Evolutionary conservation across 495 filamentous ascomycete species (phyloP).

Genomic region (Zalerion maritima): DNA sequence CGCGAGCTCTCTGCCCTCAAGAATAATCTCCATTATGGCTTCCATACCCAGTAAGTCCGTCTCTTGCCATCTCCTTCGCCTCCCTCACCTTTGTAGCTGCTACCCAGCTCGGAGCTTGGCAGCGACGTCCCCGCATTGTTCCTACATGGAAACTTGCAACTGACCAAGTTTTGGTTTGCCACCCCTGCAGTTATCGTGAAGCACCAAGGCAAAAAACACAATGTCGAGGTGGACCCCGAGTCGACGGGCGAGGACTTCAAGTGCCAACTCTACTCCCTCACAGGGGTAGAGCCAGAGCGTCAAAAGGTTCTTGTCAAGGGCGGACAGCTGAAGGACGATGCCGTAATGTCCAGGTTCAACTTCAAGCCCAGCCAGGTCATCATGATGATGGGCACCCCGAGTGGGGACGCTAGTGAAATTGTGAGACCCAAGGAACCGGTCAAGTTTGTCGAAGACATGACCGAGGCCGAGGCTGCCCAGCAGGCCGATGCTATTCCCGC

Average conservation of each 20-base stretch:
- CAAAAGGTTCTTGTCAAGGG: slow-evolving; percentile 94
- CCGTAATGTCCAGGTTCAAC: slow-evolving; percentile 64
- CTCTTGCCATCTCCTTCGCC: too few relatives aligned
- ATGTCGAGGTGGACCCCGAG: slow-evolving; percentile 76
- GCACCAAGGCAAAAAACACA: slow-evolving; percentile 85
- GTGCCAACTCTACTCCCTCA: slow-evolving; percentile 85
- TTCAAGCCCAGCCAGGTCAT: slow-evolving; percentile 76
- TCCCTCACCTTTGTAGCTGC: too few relatives aligned
- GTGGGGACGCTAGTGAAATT: slow-evolving; percentile 37
- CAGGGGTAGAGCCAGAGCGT: slow-evolving; percentile 87
- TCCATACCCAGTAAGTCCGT: too few relatives aligned
- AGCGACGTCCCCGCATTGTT: too few relatives aligned
- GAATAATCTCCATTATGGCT: too few relatives aligned
- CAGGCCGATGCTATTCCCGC: slow-evolving; percentile 73
- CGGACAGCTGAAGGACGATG: slow-evolving; percentile 89
- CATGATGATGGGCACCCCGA: slow-evolving; percentile 94
- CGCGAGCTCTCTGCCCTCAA: too few relatives aligned
- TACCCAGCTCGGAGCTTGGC: too few relatives aligned
- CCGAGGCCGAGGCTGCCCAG: slow-evolving; percentile 77
- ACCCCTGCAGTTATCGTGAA: slow-evolving; percentile 65
- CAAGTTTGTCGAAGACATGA: slow-evolving; percentile 95
- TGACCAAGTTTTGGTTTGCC: too few relatives aligned
- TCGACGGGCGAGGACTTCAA: slow-evolving; percentile 88
- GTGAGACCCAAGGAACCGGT: slow-evolving; percentile 65
- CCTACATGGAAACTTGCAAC: too few relatives aligned